These are phyloP conservation scores for Mucor circinelloides DNA, from an alignment of 371 early-diverging fungal species.

Conservation along the genomic window DNA sequence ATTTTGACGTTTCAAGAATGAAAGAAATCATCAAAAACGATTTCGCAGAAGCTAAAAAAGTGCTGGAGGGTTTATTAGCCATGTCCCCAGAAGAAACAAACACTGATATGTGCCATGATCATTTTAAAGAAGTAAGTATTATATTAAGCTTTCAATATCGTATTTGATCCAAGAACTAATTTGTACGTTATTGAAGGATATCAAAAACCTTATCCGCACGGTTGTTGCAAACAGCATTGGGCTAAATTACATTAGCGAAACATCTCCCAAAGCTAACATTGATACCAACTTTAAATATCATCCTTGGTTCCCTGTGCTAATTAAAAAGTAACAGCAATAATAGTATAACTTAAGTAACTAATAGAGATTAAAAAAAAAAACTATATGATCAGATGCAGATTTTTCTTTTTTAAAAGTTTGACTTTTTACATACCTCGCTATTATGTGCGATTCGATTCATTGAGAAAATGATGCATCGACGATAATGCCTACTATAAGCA, in stretches of 20 bases:
- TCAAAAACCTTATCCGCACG: constrained; percentile 42
- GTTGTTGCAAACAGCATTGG: constrained; percentile 42
- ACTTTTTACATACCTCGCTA: no score
- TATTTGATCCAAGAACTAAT: not conserved
- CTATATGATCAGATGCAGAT: no score
- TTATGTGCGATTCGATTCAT: no score
- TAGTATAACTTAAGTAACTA: not conserved
- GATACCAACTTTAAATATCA: constrained; percentile 49
- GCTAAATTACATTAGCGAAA: constrained; percentile 10
- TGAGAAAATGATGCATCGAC: no score
- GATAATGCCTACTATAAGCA: no score
- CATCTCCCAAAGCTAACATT: constrained; percentile 6
- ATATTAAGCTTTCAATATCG: not conserved
- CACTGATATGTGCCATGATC: constrained; percentile 48
- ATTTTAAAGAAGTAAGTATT: constrained; percentile 41
- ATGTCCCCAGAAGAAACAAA: constrained; percentile 29
- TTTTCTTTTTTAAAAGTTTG: no score
- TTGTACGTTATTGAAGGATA: constrained; percentile 28
- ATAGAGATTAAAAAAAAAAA: not conserved
- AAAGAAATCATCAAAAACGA: constrained; percentile 17
- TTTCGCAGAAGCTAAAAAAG: constrained; percentile 29
- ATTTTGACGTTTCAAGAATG: constrained; percentile 20
- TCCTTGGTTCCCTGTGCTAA: constrained; percentile 50
- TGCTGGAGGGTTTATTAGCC: constrained; percentile 28
- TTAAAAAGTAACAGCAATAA: constrained; percentile 8